phyloP scores from a whole-genome alignment of 768 basidiomycete species.

The Leccinellum luteum region DNA sequence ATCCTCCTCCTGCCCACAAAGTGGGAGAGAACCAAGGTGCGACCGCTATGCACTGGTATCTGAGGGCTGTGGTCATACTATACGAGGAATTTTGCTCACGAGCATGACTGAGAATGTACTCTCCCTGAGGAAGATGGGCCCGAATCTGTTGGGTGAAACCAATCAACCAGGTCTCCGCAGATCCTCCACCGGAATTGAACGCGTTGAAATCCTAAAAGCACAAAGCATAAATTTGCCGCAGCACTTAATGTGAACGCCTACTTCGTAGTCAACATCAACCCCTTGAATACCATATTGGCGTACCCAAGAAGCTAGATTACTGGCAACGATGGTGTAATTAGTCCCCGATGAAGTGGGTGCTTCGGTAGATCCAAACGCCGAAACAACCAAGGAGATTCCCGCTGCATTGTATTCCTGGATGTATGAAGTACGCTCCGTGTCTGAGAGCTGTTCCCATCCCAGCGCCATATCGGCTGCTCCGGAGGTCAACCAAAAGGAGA shows the following conservation, averaged over 20 bases:
- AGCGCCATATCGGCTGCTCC: slow-evolving; percentile 45
- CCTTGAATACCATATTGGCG: slow-evolving; percentile 46
- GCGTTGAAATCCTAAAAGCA: slow-evolving; percentile 55
- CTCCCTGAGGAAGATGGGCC: slow-evolving; percentile 29
- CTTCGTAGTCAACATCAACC: slow-evolving; percentile 54
- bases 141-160: slow-evolving; percentile 32
- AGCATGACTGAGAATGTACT: slow-evolving; percentile 35
- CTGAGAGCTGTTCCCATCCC: slow-evolving; percentile 40
- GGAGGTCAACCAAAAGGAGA: slow-evolving; percentile 41
- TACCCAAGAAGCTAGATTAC: slow-evolving; percentile 44
- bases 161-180: slow-evolving; percentile 45
- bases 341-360: slow-evolving; percentile 40
- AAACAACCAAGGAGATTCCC: slow-evolving; percentile 56
- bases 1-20: slow-evolving; percentile 39
- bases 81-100: slow-evolving; percentile 21
- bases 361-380: slow-evolving; percentile 44
- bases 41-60: slow-evolving; percentile 32
- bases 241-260: neutral
- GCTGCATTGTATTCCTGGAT: slow-evolving; percentile 49
- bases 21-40: slow-evolving; percentile 42
- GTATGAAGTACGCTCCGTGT: slow-evolving; percentile 38
- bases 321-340: slow-evolving; percentile 38
- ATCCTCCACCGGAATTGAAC: slow-evolving; percentile 35
- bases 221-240: neutral
- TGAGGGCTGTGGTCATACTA: neutral